These are phyloP conservation scores for Huntiella moniliformis DNA, from an alignment of 2,329 filamentous ascomycete genomes.

Conservation along the genomic window DNA sequence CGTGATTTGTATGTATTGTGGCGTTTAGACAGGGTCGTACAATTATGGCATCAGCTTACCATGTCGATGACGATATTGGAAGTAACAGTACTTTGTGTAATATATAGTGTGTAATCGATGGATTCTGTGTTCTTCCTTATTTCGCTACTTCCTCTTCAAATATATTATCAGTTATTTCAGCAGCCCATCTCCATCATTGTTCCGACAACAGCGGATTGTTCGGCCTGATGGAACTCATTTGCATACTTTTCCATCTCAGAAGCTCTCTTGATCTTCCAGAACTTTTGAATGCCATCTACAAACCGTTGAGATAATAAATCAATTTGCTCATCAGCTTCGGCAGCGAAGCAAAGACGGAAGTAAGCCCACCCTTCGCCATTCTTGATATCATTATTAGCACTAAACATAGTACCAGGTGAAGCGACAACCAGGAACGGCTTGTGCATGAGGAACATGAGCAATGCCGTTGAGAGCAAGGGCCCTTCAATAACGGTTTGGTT, in stretches of 20 bases:
- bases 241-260: conserved; percentile 45
- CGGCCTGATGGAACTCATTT: conserved; percentile 17
- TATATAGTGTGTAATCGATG: too few species aligned
- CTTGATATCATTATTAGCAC: conserved; percentile 40
- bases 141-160: too few species aligned
- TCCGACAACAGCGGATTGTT: background rate
- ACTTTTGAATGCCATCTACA: conserved; percentile 48
- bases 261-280: conserved; percentile 57
- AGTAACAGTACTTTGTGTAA: background rate
- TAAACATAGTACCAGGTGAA: conserved; percentile 56
- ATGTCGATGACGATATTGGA: background rate
- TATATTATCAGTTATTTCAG: too few species aligned
- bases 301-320: conserved; percentile 43
- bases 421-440: conserved; percentile 53
- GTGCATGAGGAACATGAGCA: conserved; percentile 54
- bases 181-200: too few species aligned
- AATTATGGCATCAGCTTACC: background rate
- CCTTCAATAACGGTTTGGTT: conserved; percentile 29
- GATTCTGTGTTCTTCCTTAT: too few species aligned
- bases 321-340: conserved; percentile 55
- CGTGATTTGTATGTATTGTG: too few species aligned
- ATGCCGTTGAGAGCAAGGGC: conserved; percentile 38
- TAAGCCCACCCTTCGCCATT: conserved; percentile 48
- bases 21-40: background rate
- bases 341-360: conserved; percentile 68